A percentile compares a stretch with the other conserved stretches of the same genome.
Evolutionary conservation across 371 early-diverging fungal genomes (phyloP).

Genomic region (Cokeromyces recurvatus): DNA sequence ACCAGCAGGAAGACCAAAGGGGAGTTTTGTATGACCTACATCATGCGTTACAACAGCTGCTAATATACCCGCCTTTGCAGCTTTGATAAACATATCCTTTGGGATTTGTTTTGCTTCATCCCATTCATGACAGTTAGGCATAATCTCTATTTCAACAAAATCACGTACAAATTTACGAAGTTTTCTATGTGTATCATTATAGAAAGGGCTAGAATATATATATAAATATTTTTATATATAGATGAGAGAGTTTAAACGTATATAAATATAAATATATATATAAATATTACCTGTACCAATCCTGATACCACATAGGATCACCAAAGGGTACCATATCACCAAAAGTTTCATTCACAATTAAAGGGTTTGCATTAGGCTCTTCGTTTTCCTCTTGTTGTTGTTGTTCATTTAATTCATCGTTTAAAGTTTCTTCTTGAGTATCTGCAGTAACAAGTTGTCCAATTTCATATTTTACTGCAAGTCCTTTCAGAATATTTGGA

Average conservation of each 20-base stretch:
- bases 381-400: neutral
- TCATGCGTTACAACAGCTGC: conserved; percentile 33
- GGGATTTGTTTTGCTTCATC: conserved; percentile 60
- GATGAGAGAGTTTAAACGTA: too few species aligned
- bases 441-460: too few species aligned
- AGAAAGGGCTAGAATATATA: too few species aligned
- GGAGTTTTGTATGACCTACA: conserved; percentile 12
- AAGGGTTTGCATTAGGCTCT: neutral
- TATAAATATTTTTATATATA: too few species aligned
- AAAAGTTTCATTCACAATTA: conserved; percentile 20
- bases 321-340: conserved; percentile 55
- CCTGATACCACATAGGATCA: conserved; percentile 66
- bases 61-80: conserved; percentile 55
- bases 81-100: conserved; percentile 48
- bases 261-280: too few species aligned
- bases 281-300: too few species aligned
- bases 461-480: too few species aligned
- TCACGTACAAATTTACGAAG: conserved; percentile 45
- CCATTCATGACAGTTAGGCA: conserved; percentile 62
- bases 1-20: conserved; percentile 24
- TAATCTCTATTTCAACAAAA: conserved; percentile 59
- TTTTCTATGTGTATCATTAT: conserved; percentile 52
- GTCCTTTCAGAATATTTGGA: conserved; percentile 30
- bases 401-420: neutral
- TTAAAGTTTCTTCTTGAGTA: neutral